Base-by-base conservation (phyloP, 1,284 basidiomycete species). In the Malassezia sp. region DNA sequence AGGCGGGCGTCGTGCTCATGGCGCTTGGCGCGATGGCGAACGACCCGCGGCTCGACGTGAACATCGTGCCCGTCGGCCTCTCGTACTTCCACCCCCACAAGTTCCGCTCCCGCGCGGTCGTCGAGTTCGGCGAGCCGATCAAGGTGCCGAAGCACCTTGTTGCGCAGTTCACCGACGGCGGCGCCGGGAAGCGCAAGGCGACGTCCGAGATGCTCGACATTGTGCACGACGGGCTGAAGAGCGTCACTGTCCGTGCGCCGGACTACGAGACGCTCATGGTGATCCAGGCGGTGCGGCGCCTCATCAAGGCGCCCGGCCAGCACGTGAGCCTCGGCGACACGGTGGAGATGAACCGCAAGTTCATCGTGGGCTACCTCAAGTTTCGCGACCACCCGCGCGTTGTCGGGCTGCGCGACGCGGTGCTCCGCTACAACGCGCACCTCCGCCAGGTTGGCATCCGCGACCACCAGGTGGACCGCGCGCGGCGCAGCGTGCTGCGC, bases 221-320 rank as follows among this genome's bases (percentile, higher is more conserved):
- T 48, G 84, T 95, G 49, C 95, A 93, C 64, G 86, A 96, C 66
- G 85, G 81, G n/a, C 75, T 99, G 59, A 95, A 96, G 74, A 90
- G 88, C 1, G 93, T 97, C 34, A 99, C 93, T 0, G 79, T 97
- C 34, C 78, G 90, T 45, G 88, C 91, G 8, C 89, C 93, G 1
- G 93, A 99, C 72, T 97, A 85, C 71, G 93, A 99, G 60, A 97
- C 93, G 1, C 77, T 99, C 46, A 93, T 96, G 89, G 78, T 93
- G 52, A 86, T 96, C 48, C 93, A 99, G 78, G 93, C 93, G 12
- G 88, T 84, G 18, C 80, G 93, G 38, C 78, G 93, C 40, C 75
- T 99, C 45, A 97, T 97, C 74, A 86, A 86, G 60, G 84, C 88
- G 3, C 91, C 93, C 17, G 87, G 89, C 5, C 89, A 93, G 68